Evolutionary conservation across 331 rosid genomes (phyloP).

Genomic region (Telfairia occidentalis): DNA sequence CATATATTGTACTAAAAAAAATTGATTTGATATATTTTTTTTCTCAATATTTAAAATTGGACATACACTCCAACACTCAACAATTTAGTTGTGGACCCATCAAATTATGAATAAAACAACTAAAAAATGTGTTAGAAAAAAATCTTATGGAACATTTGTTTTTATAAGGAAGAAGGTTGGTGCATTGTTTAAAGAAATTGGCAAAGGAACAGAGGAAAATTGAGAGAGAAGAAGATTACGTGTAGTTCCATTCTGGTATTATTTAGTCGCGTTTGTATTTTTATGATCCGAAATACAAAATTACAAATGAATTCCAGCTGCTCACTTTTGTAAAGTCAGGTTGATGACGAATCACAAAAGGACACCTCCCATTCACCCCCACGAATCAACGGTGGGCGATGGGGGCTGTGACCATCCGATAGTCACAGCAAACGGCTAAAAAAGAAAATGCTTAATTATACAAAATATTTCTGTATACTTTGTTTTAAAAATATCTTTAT

Average conservation of each 20-base stretch:
- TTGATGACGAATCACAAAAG: neutral
- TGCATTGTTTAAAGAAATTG: neutral
- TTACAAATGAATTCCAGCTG: neutral
- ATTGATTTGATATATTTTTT: too few species aligned
- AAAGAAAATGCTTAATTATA: too few species aligned
- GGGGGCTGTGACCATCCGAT: neutral
- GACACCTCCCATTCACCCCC: neutral
- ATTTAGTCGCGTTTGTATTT: neutral
- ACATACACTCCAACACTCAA: neutral
- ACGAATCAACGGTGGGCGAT: neutral
- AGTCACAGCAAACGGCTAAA: too few species aligned
- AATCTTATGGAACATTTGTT: neutral
- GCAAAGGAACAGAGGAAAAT: neutral
- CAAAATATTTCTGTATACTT: too few species aligned
- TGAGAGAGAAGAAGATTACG: neutral
- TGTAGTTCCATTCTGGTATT: neutral
- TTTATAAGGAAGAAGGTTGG: neutral
- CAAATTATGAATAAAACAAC: neutral
- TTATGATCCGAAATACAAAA: neutral
- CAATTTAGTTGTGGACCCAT: neutral
- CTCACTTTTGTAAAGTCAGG: neutral
- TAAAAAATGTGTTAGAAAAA: too few species aligned
- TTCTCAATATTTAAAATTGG: neutral
- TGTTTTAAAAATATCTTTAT: too few species aligned
- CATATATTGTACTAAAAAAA: too few species aligned